phyloP scores from a whole-genome alignment of 441 rosid genomes.

The Flueggea neowawraea region DNA sequence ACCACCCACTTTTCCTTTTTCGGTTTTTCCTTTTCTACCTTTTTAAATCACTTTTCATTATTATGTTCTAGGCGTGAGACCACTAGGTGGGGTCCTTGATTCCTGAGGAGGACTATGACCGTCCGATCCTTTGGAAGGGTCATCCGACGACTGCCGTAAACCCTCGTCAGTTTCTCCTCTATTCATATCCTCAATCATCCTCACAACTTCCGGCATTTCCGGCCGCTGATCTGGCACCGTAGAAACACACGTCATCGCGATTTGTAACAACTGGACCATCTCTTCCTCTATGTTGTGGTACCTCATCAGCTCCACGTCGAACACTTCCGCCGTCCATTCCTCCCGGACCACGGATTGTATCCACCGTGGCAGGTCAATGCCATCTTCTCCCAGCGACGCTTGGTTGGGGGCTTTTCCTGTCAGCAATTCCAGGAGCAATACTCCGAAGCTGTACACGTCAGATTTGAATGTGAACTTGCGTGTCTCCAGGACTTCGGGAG shows the following conservation, averaged over 20 bases:
- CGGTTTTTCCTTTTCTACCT: too few relatives aligned
- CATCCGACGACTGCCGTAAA: slow-evolving; percentile 87
- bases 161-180: slow-evolving; percentile 81
- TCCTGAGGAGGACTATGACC: slow-evolving; percentile 80
- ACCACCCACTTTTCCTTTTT: too few relatives aligned
- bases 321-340: slow-evolving; percentile 98
- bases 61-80: slow-evolving; percentile 41
- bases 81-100: slow-evolving; percentile 59
- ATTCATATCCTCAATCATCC: slow-evolving; percentile 89
- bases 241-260: slow-evolving; percentile 88
- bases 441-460: slow-evolving; percentile 94
- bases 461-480: slow-evolving; percentile 73
- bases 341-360: slow-evolving; percentile 93
- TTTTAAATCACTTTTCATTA: too few relatives aligned
- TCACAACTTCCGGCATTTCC: slow-evolving; percentile 70
- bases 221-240: slow-evolving; percentile 90
- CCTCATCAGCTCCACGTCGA: slow-evolving; percentile 87
- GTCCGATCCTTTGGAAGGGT: slow-evolving; percentile 88
- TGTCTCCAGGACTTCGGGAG: slow-evolving; percentile 82
- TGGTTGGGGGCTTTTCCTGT: slow-evolving; percentile 95
- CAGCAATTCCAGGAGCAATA: slow-evolving; percentile 68
- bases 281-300: slow-evolving; percentile 91
- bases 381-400: slow-evolving; percentile 88
- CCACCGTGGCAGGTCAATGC: slow-evolving; percentile 93
- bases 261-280: slow-evolving; percentile 94